Conservation (phyloP, 1,139 yeast genomes). For the Blastobotrys elegans region DNA sequence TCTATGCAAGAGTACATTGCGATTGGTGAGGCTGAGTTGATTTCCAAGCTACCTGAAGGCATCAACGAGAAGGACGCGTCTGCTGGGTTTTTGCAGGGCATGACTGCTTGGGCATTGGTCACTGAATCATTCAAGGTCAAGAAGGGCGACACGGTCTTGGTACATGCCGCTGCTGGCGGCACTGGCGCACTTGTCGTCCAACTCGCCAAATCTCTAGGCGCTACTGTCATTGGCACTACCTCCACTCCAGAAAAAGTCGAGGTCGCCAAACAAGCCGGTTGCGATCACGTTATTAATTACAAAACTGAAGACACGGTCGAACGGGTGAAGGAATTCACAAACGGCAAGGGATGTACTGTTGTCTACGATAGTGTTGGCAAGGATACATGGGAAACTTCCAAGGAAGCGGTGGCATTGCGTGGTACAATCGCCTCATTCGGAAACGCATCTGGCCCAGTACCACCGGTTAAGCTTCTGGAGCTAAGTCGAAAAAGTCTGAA, state of each 20-base stretch:
- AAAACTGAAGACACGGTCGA: slow-evolving; percentile 51
- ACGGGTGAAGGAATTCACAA: slow-evolving; percentile 61
- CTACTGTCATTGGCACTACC: slow-evolving; percentile 78
- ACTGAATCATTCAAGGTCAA: slow-evolving; percentile 62
- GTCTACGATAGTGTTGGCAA: slow-evolving; percentile 81
- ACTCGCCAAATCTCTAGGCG: slow-evolving; percentile 57
- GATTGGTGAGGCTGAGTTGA: slow-evolving; percentile 28
- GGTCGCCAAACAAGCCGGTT: slow-evolving; percentile 63
- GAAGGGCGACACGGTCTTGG: slow-evolving; percentile 62
- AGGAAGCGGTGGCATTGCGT: slow-evolving; percentile 58
- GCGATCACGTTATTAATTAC: slow-evolving; percentile 64
- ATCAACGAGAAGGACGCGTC: slow-evolving; percentile 51
- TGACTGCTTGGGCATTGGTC: slow-evolving; percentile 71
- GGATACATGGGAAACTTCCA: slow-evolving; percentile 62
- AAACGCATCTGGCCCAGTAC: slow-evolving; percentile 80
- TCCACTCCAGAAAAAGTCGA: slow-evolving; percentile 54
- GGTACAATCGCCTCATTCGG: slow-evolving; percentile 79
- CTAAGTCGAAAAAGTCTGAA: slow-evolving; percentile 60
- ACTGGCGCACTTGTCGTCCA: slow-evolving; percentile 72
- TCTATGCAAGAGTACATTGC: slow-evolving; percentile 74
- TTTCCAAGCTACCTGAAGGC: slow-evolving; percentile 45
- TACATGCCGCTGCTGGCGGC: slow-evolving; percentile 96
- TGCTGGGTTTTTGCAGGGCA: slow-evolving; percentile 61
- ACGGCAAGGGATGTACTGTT: slow-evolving; percentile 66
- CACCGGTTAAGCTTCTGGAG: slow-evolving; percentile 50